A percentile compares a stretch with the other conserved stretches of the same genome.
Evolutionary conservation across 306 rosid genomes (phyloP).

Genomic region (Cicer cuneatum): DNA sequence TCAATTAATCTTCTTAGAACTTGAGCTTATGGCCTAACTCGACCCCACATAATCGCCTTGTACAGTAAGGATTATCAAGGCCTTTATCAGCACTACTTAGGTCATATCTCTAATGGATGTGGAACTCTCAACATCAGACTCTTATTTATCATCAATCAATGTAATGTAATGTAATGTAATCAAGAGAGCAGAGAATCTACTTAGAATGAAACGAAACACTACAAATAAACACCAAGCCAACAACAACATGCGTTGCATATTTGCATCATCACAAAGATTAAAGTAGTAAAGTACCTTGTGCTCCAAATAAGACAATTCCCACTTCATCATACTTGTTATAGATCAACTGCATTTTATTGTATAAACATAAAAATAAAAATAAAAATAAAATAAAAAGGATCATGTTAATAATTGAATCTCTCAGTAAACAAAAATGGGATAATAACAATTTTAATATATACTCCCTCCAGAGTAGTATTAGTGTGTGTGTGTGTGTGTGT

Average conservation of each 20-base stretch:
- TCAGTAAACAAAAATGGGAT: neutral
- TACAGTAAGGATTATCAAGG: neutral
- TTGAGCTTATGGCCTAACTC: neutral
- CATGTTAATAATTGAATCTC: constrained; percentile 24
- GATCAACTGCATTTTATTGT: constrained; percentile 61
- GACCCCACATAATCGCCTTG: neutral
- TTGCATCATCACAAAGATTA: neutral
- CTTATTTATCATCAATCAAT: neutral
- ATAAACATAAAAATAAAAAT: neutral
- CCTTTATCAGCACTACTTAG: neutral
- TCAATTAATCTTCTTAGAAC: neutral
- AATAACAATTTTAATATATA: neutral
- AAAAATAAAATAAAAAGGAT: neutral
- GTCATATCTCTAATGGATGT: neutral
- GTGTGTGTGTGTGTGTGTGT: too few relatives aligned
- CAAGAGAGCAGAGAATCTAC: constrained; percentile 9
- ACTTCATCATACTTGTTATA: constrained; percentile 70
- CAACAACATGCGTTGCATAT: neutral
- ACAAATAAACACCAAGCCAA: constrained; percentile 14
- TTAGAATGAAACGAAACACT: constrained; percentile 9
- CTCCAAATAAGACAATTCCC: constrained; percentile 80
- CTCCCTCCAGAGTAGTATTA: too few relatives aligned
- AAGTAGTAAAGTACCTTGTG: constrained; percentile 60
- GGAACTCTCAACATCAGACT: neutral
- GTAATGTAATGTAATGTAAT: neutral